phyloP scores from a whole-genome alignment of 805 yeast species.

The Yamadazyma laniorum region DNA sequence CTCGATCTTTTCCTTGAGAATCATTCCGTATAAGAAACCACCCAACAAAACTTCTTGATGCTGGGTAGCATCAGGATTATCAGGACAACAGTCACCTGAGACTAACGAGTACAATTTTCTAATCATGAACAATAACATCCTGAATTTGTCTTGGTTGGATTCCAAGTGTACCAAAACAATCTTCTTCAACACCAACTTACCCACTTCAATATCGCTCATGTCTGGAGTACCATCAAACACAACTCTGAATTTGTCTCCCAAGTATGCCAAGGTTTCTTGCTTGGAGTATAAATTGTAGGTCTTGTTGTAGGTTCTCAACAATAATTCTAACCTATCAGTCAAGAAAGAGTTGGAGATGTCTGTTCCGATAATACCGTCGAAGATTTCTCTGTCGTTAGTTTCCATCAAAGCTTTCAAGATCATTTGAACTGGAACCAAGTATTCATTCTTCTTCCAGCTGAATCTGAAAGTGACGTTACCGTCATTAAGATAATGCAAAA shows the following conservation, averaged over 20 bases:
- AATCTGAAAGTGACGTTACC: conserved; percentile 96
- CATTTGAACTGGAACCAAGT: conserved; percentile 90
- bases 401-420: conserved; percentile 85
- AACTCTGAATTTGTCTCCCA: conserved; percentile 94
- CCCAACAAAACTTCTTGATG: conserved; percentile 96
- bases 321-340: conserved; percentile 95
- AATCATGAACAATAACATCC: conserved; percentile 88
- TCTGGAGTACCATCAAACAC: conserved; percentile 90
- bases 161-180: conserved; percentile 88
- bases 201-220: conserved; percentile 85
- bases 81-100: conserved; percentile 95
- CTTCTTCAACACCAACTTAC: conserved; percentile 74
- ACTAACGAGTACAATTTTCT: conserved; percentile 92
- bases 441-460: conserved; percentile 96
- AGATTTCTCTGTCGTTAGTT: conserved; percentile 91
- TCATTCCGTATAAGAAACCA: conserved; percentile 96
- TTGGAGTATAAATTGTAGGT: conserved; percentile 73
- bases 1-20: conserved; percentile 92
- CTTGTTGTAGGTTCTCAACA: conserved; percentile 79
- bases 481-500: conserved; percentile 90
- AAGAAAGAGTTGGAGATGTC: conserved; percentile 86
- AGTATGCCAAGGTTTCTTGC: conserved; percentile 86
- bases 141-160: conserved; percentile 74
- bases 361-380: conserved; percentile 92
- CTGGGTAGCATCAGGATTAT: conserved; percentile 98